Percentiles rank a stretch among this genome's conserved stretches.
phyloP scores from a whole-genome alignment of 2,329 filamentous ascomycete species.

The Corniculantispora saksenae region DNA sequence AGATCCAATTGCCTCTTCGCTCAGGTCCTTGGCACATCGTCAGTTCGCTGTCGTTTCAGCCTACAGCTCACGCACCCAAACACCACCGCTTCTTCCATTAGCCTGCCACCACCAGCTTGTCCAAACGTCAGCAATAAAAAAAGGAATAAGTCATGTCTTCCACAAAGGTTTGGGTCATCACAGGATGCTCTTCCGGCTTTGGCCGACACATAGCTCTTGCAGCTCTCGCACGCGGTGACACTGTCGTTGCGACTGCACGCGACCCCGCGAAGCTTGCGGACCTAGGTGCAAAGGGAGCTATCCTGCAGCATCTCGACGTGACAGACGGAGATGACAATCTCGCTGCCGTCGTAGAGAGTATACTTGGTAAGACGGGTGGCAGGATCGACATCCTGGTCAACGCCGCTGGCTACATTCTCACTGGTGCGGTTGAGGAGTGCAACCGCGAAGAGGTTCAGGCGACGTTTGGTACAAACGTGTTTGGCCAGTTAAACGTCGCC shows the following conservation, averaged over 20 bases:
- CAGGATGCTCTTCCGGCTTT: constrained; percentile 50
- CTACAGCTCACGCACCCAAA: no score
- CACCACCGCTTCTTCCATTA: no score
- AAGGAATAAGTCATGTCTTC: no score
- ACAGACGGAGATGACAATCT: constrained; percentile 34
- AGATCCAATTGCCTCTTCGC: no score
- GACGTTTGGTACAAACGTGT: constrained; percentile 62
- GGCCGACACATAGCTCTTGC: constrained; percentile 42
- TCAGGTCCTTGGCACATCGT: no score
- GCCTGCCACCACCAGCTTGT: no score
- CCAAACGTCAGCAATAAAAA: no score
- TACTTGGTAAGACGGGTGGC: no score
- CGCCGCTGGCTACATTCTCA: constrained; percentile 60
- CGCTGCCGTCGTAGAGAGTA: constrained; percentile 48
- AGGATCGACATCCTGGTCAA: constrained; percentile 64
- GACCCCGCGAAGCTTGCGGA: constrained; percentile 35
- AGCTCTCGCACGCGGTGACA: constrained; percentile 40
- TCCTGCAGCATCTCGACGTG: constrained; percentile 48
- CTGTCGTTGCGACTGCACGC: constrained; percentile 48
- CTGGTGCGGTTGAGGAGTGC: constrained; percentile 54
- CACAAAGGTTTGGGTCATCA: constrained; percentile 48
- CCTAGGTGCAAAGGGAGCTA: constrained; percentile 44
- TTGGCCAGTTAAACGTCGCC: constrained; percentile 57
- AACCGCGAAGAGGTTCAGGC: constrained; percentile 48
- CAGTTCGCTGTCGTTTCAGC: no score